Conservation (phyloP, 2,329 filamentous ascomycete species). For the Hortaea sp. region DNA sequence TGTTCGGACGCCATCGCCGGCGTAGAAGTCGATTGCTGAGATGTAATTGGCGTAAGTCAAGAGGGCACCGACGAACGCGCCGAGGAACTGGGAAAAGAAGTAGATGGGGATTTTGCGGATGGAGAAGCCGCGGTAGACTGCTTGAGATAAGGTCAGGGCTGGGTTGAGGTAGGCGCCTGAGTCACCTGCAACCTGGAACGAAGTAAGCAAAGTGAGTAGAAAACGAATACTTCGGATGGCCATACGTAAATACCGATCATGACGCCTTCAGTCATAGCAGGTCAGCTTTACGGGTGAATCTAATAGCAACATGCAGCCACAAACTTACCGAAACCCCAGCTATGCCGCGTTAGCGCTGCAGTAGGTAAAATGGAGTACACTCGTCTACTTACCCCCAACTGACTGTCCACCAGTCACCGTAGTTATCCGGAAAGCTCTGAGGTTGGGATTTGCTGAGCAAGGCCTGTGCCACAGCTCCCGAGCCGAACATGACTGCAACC, state of each 20-base stretch:
- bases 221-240: background rate
- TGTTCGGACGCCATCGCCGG: slow-evolving; percentile 43
- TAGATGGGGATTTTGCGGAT: slow-evolving; percentile 64
- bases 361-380: slow-evolving; percentile 6
- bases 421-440: background rate
- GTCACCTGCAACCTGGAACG: background rate
- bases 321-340: slow-evolving; percentile 40
- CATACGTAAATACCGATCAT: slow-evolving; percentile 48
- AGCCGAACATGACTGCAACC: slow-evolving; percentile 35
- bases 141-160: slow-evolving; percentile 61
- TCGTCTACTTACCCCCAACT: background rate
- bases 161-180: slow-evolving; percentile 27
- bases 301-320: too few relatives aligned
- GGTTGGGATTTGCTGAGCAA: slow-evolving; percentile 15
- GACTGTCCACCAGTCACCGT: background rate
- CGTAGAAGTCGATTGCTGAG: slow-evolving; percentile 49
- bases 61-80: slow-evolving; percentile 50
- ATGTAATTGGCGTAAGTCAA: slow-evolving; percentile 39
- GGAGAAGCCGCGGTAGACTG: slow-evolving; percentile 56
- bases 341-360: slow-evolving; percentile 32
- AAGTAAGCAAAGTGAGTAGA: too few relatives aligned
- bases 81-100: slow-evolving; percentile 53
- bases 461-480: slow-evolving; percentile 35
- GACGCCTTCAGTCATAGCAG: slow-evolving; percentile 33
- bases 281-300: too few relatives aligned